Evolutionary conservation across 352 stramenopile species (phyloP).

Genomic region (Hyaloperonospora arabidopsidis): DNA sequence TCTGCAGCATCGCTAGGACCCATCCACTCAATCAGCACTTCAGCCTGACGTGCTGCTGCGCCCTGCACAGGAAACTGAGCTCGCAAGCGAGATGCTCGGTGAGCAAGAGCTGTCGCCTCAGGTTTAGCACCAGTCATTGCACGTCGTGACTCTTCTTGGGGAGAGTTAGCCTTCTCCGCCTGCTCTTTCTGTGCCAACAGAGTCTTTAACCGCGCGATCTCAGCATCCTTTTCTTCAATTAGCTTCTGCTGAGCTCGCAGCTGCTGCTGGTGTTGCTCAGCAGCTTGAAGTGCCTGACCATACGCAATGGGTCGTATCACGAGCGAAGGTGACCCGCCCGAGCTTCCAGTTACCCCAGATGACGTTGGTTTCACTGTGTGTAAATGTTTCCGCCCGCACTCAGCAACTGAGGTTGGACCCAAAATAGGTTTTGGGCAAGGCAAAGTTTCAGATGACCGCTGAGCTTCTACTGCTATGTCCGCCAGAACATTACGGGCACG

Average conservation of each 20-base stretch:
- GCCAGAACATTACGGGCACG: constrained; percentile 36
- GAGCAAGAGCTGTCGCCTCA: constrained; percentile 19
- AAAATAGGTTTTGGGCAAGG: constrained; percentile 7
- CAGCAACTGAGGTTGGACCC: constrained; percentile 3
- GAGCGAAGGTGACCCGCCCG: constrained; percentile 35
- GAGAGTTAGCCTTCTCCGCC: background rate
- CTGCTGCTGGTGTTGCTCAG: constrained; percentile 59
- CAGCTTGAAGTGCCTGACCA: constrained; percentile 53
- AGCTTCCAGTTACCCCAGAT: constrained; percentile 6
- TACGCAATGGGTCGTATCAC: constrained; percentile 69
- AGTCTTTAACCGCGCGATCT: constrained; percentile 44
- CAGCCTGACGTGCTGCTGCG: constrained; percentile 25
- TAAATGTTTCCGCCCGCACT: constrained; percentile 21
- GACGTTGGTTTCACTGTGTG: constrained; percentile 22
- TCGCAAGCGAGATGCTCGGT: constrained; percentile 23
- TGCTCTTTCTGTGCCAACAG: constrained; percentile 31
- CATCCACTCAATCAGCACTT: constrained; percentile 58
- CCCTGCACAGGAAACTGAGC: constrained; percentile 34
- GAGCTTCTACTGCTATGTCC: constrained; percentile 25
- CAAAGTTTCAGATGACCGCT: constrained; percentile 14
- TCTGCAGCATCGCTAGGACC: constrained; percentile 55
- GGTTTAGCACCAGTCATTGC: constrained; percentile 8
- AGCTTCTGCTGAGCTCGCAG: constrained; percentile 47
- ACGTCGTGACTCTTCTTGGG: constrained; percentile 11
- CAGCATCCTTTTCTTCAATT: constrained; percentile 55